Evolutionary conservation across 306 rosid genomes (phyloP), one percentile per base, ranked within the genome.

Genomic region (Medicago arabica): DNA sequence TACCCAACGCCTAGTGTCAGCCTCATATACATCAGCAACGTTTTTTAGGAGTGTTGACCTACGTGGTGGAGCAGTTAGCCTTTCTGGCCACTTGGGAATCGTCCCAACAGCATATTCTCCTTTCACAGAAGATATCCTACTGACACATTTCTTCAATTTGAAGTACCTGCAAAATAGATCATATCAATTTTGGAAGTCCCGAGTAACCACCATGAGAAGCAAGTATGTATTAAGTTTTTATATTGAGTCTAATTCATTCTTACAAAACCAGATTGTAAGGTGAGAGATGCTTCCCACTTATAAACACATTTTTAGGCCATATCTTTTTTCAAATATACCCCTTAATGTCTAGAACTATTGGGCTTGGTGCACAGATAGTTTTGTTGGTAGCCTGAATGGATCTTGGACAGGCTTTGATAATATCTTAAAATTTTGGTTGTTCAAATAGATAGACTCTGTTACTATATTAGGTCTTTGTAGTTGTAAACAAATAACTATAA

Each of bases 1-100:
- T 72, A 74, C 81, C 99, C 99, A 96, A 65, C 98, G 84, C 76
- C 83, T 87, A 16, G 98, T 84, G 84, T 96, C 99, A 7, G 99
- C 99, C 50, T 90, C 88, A 82, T 89, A 96, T 62, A 96, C 90
- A 64, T 92, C 98, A 12, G 86, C 75, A 31, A 91, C 93, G 40
- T 75, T 92, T 85, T 86, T 96, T 80, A 92, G 82, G 70, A 84
- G 50, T 13, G 86, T 66, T 73, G 92, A 87, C 76, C 99, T 89
- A 54, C 90, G 69, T 59, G 91, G 89, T 68, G 82, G 74, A 77
- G 87, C 88, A 39, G 85, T 88, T 19, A 96, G 80, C 91, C 99
- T 90, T 9, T 75, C 91, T 34, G 99, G 98, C 99, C 99, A 96
- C 82, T 90, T 89, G 43, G 93, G 89, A 75, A 92, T 96, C 57